Percentiles rank a stretch among this genome's conserved stretches.
phyloP scores from a whole-genome alignment of 305 asterid species.

The Stenogyne calaminthoides region DNA sequence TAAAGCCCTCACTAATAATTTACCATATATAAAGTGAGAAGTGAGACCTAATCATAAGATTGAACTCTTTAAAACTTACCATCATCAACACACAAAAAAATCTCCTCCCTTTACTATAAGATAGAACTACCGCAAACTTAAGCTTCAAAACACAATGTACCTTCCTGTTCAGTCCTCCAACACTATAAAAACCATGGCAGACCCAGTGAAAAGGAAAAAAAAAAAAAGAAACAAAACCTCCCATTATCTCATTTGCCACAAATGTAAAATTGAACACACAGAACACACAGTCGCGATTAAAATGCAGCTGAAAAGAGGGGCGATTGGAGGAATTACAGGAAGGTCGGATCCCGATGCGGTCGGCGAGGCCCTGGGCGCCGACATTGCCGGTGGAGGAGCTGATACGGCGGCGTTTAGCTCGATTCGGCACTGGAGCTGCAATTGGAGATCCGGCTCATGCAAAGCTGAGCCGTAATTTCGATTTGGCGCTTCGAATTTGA shows the following conservation, averaged over 20 bases:
- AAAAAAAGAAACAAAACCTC: background rate
- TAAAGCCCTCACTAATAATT: background rate
- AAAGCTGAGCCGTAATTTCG: conserved; percentile 32
- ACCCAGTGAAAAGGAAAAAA: background rate
- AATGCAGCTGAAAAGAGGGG: conserved; percentile 36
- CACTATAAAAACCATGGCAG: background rate
- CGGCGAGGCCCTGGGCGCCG: conserved; percentile 54
- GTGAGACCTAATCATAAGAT: conserved; percentile 5
- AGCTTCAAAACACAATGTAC: conserved; percentile 39
- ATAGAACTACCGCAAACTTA: conserved; percentile 17
- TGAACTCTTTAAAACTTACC: conserved; percentile 6
- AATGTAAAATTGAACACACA: conserved; percentile 3
- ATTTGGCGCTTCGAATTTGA: conserved; percentile 58
- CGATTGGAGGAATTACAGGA: conserved; percentile 34
- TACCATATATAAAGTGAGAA: background rate
- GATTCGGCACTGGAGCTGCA: conserved; percentile 70
- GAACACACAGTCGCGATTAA: conserved; percentile 18
- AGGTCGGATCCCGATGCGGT: conserved; percentile 54
- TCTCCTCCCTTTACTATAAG: conserved; percentile 2
- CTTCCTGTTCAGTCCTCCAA: conserved; percentile 33
- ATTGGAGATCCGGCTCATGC: conserved; percentile 60
- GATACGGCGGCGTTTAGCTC: conserved; percentile 41
- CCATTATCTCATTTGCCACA: conserved; percentile 18
- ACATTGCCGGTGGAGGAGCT: conserved; percentile 69
- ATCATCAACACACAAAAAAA: conserved; percentile 16